Evolutionary conservation across 2,329 filamentous ascomycete species (phyloP).

Genomic region (Fusarium sp.): DNA sequence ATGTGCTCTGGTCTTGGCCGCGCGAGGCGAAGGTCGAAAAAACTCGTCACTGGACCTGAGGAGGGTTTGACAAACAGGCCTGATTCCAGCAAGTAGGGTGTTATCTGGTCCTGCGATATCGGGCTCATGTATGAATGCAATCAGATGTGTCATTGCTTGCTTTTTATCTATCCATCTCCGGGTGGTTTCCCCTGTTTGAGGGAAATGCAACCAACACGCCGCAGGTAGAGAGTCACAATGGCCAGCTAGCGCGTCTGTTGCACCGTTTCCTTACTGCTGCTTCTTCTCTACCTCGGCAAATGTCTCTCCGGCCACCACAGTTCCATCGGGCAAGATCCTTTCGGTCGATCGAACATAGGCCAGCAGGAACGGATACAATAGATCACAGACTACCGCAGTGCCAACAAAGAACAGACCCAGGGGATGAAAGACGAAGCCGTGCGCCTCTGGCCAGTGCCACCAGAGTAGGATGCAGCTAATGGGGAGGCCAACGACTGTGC

Average conservation of each 20-base stretch:
- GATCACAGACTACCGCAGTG: conserved; percentile 55
- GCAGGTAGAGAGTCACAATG: not conserved
- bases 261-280: conserved; percentile 16
- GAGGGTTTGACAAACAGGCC: not conserved
- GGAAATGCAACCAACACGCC: not conserved
- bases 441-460: conserved; percentile 64
- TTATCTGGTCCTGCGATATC: not conserved
- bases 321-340: conserved; percentile 52
- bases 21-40: not conserved
- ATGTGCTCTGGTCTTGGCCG: not conserved
- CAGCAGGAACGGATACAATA: conserved; percentile 59
- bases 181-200: not conserved
- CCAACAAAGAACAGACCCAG: conserved; percentile 57
- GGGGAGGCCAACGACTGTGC: conserved; percentile 56
- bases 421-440: conserved; percentile 59
- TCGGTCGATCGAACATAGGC: conserved; percentile 55
- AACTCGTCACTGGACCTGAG: not conserved
- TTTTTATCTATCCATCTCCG: conserved; percentile 6
- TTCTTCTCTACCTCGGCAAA: conserved; percentile 34
- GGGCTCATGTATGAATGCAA: not conserved
- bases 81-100: not conserved
- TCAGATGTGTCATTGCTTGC: conserved; percentile 3
- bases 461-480: conserved; percentile 55
- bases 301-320: conserved; percentile 43
- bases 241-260: not conserved